Percentiles rank a stretch among this genome's conserved stretches.
phyloP scores from a whole-genome alignment of 371 early-diverging fungal genomes.

The Smittium culicis region DNA sequence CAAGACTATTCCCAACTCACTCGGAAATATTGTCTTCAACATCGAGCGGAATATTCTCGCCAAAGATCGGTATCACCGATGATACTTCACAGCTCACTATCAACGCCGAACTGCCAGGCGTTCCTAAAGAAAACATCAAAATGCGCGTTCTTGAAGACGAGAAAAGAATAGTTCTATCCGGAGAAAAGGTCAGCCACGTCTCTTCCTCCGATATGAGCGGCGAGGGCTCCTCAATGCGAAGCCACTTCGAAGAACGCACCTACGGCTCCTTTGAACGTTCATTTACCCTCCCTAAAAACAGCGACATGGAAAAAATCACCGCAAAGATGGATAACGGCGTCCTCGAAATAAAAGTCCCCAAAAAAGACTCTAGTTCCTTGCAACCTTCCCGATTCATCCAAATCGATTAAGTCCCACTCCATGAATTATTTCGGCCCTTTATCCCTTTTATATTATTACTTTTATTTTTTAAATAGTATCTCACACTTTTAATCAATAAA shows the following conservation, averaged over 20 bases:
- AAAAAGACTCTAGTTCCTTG: background rate
- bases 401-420: background rate
- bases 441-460: too few relatives aligned
- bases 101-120: constrained; percentile 5
- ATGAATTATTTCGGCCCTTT: too few relatives aligned
- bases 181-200: constrained; percentile 2
- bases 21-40: too few relatives aligned
- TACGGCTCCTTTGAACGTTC: constrained; percentile 9
- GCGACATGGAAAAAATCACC: background rate
- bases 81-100: too few relatives aligned
- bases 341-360: background rate
- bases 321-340: constrained; percentile 12
- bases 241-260: constrained; percentile 6
- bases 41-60: too few relatives aligned
- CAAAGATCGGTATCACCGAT: too few relatives aligned
- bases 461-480: too few relatives aligned
- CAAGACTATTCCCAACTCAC: too few relatives aligned
- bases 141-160: background rate
- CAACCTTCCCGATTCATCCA: background rate
- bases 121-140: constrained; percentile 10
- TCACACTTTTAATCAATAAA: too few relatives aligned
- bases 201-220: background rate
- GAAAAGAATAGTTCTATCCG: background rate
- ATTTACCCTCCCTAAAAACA: constrained; percentile 2
- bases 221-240: constrained; percentile 5